Evolutionary conservation across 768 basidiomycete species (phyloP), one percentile per base, ranked within the genome.

Genomic region (Suillus hirtellus): DNA sequence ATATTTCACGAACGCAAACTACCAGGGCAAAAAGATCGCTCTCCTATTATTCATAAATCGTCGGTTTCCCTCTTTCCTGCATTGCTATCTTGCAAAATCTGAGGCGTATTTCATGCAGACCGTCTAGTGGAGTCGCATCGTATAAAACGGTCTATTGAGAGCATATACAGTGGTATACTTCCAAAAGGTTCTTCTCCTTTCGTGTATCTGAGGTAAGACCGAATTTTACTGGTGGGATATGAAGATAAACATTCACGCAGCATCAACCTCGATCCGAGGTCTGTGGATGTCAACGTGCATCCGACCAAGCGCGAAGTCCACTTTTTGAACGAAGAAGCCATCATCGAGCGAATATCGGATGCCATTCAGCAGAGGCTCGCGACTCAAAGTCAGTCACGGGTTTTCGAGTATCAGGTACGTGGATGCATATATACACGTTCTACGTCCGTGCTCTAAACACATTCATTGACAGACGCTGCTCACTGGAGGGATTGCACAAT

Each of bases 231-330:
- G n/a, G 37, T 4, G 35, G 14, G 15, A 52, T 38, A 19, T 46
- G 31, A 37, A 12, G 56, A 65, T 15, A 59, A 56, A 27, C 50
- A 54, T 53, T 31, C 37, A 14, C 34, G 11, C 64, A 96, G 95
- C 68, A 75, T 99, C 49, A 81, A 88, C 46, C 89, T 99, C 68
- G 89, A 95, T 64, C 94, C 95, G 0, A 83, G 86, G 38, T 87
- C 90, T 34, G 90, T 99, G 19, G 97, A 99, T 69, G 96, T 98
- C 61, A 99, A 99, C 69, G 95, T 99, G 9, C 96, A 98, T 72
- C 97, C 97, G 0, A 99, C 97, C 2, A 99, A 99, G 74, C 90
- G 92, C 52, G 96, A 98, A 73, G 95, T 98, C 1, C 93, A 95
- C 67, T 99, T 99, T 70, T 74, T 98, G 56, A 87, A 97, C 65